These are phyloP conservation scores for Tylopilus intermedius DNA, from an alignment of 768 basidiomycete species.

Conservation along the genomic window DNA sequence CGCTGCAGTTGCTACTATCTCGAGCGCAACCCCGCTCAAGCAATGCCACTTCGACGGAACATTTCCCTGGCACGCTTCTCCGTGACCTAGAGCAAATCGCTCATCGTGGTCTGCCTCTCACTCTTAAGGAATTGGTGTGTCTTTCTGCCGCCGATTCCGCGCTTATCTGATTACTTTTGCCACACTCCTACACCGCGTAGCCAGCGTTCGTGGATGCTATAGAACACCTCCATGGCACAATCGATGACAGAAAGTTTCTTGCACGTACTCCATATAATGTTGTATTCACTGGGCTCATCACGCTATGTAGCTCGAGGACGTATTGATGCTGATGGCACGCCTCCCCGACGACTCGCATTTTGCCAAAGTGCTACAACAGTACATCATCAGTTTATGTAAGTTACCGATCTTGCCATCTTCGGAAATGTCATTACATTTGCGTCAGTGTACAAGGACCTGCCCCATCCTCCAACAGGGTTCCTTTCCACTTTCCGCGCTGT, in stretches of 20 bases:
- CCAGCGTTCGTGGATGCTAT: constrained; percentile 47
- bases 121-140: constrained; percentile 27
- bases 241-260: constrained; percentile 59
- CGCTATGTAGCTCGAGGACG: constrained; percentile 55
- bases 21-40: constrained; percentile 4
- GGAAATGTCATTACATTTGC: background rate
- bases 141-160: background rate
- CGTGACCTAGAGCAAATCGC: constrained; percentile 28
- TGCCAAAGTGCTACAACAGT: constrained; percentile 40
- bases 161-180: background rate
- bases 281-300: constrained; percentile 4
- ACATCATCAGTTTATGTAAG: constrained; percentile 55
- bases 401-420: constrained; percentile 8
- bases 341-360: constrained; percentile 31
- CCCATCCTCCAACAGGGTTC: constrained; percentile 64
- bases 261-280: constrained; percentile 32
- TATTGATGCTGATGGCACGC: constrained; percentile 56
- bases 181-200: constrained; percentile 25
- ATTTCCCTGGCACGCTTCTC: constrained; percentile 14
- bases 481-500: constrained; percentile 27
- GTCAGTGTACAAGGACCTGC: constrained; percentile 73
- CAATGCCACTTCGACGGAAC: background rate
- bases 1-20: constrained; percentile 15
- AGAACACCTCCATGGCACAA: constrained; percentile 35
- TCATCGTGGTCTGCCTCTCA: constrained; percentile 24